Evolutionary conservation across 495 filamentous ascomycete genomes (phyloP), one percentile per base, ranked within the genome.

Genomic region (Podospora bellae-mahoneyi): DNA sequence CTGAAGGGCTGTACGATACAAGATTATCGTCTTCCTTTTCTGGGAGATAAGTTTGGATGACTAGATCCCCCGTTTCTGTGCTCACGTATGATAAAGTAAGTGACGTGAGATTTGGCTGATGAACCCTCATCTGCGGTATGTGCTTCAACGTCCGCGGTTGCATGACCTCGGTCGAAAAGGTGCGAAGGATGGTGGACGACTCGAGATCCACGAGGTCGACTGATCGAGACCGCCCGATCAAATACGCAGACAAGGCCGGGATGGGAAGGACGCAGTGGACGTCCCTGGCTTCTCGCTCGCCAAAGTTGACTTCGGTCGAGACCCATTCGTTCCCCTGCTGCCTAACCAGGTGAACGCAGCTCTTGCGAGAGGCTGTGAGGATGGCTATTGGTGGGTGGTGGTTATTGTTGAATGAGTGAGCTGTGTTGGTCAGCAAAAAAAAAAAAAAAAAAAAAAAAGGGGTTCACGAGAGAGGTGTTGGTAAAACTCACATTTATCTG

Each of bases 31-130:
- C 77, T 27, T 83, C 81, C 3, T 79, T 71, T 16, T 78, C 75
- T 0, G 85, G 83, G n/a, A 81, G 74, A 69, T 86, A 88, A 0
- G 82, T 85, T 53, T 88, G 85, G 62, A 88, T 76, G 48, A 87
- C 78, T 32, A 85, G 81, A 53, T 85, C 82, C 18, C 80, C 82
- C 0, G 81, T 84, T 53, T 86, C 84, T 2, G 76, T 69, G 69
- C 81, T 80, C 26, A 74, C 76, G 69, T 89, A 89, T n/a, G 80
- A 79, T 23, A 89, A 71, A 0, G 84, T 83, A 54, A 89, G 78
- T 16, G 81, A 85, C 34, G 79, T 76, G 0, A 89, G 74, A 9
- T 82, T 79, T 4, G 81, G 70, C 13, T 82, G 83, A 62, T 78
- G 78, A 57, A 82, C 70, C 1, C 82, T 83, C 15, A 77, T 70